phyloP scores from a whole-genome alignment of 176 grass and related monocot genomes.

The Stipa capillata region DNA sequence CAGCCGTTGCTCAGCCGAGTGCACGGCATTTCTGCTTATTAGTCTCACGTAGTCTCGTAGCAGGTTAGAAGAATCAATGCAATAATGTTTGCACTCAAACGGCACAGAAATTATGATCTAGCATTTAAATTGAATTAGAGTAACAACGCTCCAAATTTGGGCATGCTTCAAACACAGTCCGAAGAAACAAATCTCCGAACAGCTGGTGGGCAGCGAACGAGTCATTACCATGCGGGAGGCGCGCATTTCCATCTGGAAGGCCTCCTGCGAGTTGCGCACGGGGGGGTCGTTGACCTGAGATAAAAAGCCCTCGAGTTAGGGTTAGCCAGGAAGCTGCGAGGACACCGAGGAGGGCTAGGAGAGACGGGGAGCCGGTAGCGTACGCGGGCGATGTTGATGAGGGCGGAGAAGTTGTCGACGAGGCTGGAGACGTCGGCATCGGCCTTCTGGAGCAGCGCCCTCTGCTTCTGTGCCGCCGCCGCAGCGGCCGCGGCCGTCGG shows the following conservation, averaged over 20 bases:
- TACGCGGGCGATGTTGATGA: slow-evolving; percentile 74
- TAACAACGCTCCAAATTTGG: neutral
- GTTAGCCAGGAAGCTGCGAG: neutral
- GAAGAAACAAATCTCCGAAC: neutral
- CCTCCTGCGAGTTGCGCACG: slow-evolving; percentile 79
- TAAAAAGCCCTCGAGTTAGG: neutral
- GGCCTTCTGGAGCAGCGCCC: slow-evolving; percentile 58
- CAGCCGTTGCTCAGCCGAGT: too few species aligned
- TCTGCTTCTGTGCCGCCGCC: slow-evolving; percentile 75
- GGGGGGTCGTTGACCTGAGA: slow-evolving; percentile 77
- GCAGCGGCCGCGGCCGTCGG: slow-evolving; percentile 58
- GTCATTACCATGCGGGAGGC: slow-evolving; percentile 32
- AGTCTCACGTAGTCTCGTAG: too few species aligned
- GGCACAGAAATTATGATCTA: neutral
- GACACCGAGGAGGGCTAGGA: neutral
- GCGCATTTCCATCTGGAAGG: slow-evolving; percentile 71
- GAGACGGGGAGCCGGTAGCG: neutral
- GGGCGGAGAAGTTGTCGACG: slow-evolving; percentile 67
- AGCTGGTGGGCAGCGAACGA: neutral
- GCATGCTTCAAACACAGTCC: neutral
- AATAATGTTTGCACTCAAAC: too few species aligned
- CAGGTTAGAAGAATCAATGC: too few species aligned
- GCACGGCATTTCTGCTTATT: too few species aligned
- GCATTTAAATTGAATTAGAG: neutral
- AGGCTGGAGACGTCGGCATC: slow-evolving; percentile 61